These are phyloP conservation scores for Fusarium albidum DNA, from an alignment of 2,329 filamentous ascomycete genomes.

Conservation along the genomic window DNA sequence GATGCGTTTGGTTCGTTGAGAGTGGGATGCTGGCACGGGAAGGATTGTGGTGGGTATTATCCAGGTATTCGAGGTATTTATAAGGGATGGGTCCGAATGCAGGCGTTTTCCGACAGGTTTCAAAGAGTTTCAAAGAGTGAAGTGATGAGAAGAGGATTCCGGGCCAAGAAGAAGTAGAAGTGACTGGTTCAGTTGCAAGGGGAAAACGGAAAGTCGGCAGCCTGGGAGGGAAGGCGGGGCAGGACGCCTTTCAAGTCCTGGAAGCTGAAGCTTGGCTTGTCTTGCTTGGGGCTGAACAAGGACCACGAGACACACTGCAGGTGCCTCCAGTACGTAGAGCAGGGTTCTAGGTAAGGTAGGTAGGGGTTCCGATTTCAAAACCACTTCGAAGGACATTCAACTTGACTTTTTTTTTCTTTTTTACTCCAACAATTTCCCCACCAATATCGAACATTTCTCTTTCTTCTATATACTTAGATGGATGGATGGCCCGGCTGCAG, in stretches of 20 bases:
- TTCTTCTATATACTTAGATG: too few relatives aligned
- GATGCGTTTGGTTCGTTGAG: conserved; percentile 11
- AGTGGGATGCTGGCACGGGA: neutral
- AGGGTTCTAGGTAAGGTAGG: too few relatives aligned
- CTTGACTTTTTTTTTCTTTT: too few relatives aligned
- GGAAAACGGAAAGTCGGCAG: conserved; percentile 1
- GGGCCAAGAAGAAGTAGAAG: too few relatives aligned
- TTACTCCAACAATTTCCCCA: too few relatives aligned
- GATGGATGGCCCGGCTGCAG: neutral
- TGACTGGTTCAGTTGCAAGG: neutral
- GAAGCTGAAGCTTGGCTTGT: conserved; percentile 1
- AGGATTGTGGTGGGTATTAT: neutral
- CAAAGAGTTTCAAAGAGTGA: neutral
- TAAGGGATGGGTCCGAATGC: neutral
- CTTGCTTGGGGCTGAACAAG: neutral
- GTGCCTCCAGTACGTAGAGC: neutral
- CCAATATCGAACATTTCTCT: too few relatives aligned
- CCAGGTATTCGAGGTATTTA: conserved; percentile 2
- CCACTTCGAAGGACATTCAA: too few relatives aligned
- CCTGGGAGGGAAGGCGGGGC: neutral
- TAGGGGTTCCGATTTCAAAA: too few relatives aligned
- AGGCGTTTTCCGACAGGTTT: neutral
- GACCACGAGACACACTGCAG: neutral
- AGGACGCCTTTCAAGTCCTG: conserved; percentile 4
- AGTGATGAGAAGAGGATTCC: neutral